Conservation (phyloP, 2,329 filamentous ascomycete genomes). For the Fusarium dimerum region DNA sequence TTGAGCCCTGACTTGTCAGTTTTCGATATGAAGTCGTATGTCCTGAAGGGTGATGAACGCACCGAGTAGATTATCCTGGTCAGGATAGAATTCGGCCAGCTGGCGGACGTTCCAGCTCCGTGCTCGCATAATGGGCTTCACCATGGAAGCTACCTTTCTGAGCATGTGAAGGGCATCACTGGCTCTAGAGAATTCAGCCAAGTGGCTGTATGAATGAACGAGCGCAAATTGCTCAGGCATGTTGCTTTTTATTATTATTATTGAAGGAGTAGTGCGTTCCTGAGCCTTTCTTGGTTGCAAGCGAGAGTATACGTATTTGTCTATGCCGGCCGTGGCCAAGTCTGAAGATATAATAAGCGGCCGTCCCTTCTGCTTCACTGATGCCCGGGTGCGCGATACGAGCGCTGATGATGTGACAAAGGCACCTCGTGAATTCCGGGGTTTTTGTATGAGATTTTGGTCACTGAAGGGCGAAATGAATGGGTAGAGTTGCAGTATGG, state of each 20-base stretch:
- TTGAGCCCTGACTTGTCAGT: constrained; percentile 63
- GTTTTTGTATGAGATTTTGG: too few species aligned
- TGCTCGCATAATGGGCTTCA: constrained; percentile 94
- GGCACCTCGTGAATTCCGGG: too few species aligned
- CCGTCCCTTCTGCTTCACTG: too few species aligned
- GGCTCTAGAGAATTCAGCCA: constrained; percentile 48
- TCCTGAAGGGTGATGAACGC: constrained; percentile 13
- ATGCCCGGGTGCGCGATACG: too few species aligned
- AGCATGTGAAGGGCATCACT: constrained; percentile 61
- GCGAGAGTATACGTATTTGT: too few species aligned
- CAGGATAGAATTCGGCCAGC: constrained; percentile 83
- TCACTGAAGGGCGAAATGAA: not conserved
- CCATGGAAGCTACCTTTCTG: constrained; percentile 79
- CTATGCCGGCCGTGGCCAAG: too few species aligned
- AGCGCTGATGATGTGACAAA: too few species aligned
- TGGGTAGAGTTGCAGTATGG: not conserved
- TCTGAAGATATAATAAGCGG: too few species aligned
- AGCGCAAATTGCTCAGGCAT: constrained; percentile 41
- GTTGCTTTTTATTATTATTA: not conserved
- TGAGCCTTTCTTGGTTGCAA: too few species aligned
- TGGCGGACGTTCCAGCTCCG: constrained; percentile 77
- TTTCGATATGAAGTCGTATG: constrained; percentile 1
- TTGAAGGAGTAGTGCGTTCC: too few species aligned
- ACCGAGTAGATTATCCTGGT: constrained; percentile 72
- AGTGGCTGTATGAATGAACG: constrained; percentile 50